Conservation (phyloP, 169 alveolate species). For the Perkinsus olseni region DNA sequence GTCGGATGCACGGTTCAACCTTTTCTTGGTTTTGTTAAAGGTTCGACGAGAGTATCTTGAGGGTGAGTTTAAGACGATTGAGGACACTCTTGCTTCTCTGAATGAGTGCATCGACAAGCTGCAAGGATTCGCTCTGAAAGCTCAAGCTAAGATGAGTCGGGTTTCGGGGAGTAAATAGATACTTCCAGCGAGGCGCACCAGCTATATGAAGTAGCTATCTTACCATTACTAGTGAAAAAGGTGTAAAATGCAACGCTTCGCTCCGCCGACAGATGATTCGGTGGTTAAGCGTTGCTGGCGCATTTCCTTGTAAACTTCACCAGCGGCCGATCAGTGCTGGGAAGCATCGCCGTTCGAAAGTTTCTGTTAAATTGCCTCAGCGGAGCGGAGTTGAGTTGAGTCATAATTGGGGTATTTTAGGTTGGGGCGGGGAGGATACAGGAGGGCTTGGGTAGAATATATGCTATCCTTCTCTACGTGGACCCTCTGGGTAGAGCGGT, state of each 20-base stretch:
- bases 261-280: not conserved
- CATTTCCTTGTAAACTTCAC: not conserved
- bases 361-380: not conserved
- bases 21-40: not conserved
- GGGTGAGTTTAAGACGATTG: not conserved
- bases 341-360: not conserved
- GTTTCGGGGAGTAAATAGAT: not conserved
- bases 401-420: not conserved
- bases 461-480: too few relatives aligned
- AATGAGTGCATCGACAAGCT: conserved; percentile 1
- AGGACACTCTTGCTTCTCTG: not conserved
- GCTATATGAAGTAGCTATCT: too few relatives aligned
- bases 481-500: too few relatives aligned
- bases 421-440: not conserved
- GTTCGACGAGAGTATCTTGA: conserved; percentile 5
- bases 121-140: not conserved
- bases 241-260: not conserved
- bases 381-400: not conserved
- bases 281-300: not conserved
- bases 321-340: not conserved
- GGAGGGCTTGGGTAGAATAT: too few relatives aligned
- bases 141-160: not conserved
- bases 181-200: too few relatives aligned
- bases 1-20: not conserved
- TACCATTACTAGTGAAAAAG: not conserved